Evolutionary conservation across 257 asterid species (phyloP).

Genomic region (Linderniella brevidens): DNA sequence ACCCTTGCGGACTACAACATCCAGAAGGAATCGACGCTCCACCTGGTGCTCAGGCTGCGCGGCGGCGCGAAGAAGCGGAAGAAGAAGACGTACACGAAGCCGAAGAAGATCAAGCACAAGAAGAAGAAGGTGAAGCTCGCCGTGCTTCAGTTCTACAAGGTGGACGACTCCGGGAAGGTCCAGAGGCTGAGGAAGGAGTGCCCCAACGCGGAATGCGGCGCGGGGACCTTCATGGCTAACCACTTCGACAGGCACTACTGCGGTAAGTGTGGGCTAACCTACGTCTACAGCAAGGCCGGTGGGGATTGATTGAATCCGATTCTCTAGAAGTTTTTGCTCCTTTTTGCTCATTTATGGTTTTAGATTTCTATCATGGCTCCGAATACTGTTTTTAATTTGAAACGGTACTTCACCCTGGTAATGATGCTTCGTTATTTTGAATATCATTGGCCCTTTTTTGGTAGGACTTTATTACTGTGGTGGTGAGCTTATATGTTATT

Average conservation of each 20-base stretch:
- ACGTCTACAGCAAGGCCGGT: conserved; percentile 57
- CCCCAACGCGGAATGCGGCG: conserved; percentile 56
- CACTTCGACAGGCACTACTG: conserved; percentile 65
- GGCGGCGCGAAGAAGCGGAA: conserved; percentile 68
- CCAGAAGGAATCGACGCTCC: conserved; percentile 60
- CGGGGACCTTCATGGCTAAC: conserved; percentile 59
- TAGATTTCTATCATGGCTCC: too few relatives aligned
- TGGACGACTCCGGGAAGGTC: conserved; percentile 52
- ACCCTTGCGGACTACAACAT: conserved; percentile 53
- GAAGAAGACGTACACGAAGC: conserved; percentile 73
- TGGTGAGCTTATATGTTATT: too few relatives aligned
- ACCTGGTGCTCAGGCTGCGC: conserved; percentile 51
- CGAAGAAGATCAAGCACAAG: conserved; percentile 65
- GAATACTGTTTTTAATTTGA: too few relatives aligned
- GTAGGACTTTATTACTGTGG: too few relatives aligned
- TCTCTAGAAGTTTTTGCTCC: too few relatives aligned
- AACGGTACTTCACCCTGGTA: too few relatives aligned
- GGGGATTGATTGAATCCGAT: conserved; percentile 18
- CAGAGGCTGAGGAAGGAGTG: conserved; percentile 73
- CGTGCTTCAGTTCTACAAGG: conserved; percentile 52
- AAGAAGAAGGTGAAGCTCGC: conserved; percentile 58
- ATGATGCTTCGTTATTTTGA: too few relatives aligned
- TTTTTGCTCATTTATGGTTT: too few relatives aligned
- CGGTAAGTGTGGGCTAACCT: conserved; percentile 62
- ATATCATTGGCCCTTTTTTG: too few relatives aligned